Evolutionary conservation across 768 basidiomycete species (phyloP).

Genomic region (Dioszegia crocea): DNA sequence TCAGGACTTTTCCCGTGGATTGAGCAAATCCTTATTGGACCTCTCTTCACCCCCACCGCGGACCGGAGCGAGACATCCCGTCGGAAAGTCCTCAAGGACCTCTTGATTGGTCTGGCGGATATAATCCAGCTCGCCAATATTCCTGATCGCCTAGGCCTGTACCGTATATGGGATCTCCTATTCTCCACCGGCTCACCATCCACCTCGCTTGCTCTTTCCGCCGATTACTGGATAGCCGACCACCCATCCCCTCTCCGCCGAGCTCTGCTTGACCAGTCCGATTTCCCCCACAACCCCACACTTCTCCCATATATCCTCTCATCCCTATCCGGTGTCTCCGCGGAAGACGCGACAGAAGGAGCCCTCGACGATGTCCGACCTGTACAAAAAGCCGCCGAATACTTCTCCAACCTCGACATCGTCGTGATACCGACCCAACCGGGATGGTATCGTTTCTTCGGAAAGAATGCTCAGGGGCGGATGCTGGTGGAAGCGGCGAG

Average conservation of each 20-base stretch:
- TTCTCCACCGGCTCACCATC: conserved; percentile 56
- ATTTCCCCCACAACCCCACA: conserved; percentile 74
- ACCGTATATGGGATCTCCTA: conserved; percentile 37
- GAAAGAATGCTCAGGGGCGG: conserved; percentile 59
- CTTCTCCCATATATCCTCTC: conserved; percentile 69
- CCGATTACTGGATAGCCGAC: conserved; percentile 78
- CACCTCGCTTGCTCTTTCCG: conserved; percentile 61
- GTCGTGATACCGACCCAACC: conserved; percentile 67
- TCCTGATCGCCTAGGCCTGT: conserved; percentile 44
- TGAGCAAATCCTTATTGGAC: conserved; percentile 51
- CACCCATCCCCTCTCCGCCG: conserved; percentile 65
- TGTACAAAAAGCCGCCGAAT: conserved; percentile 67
- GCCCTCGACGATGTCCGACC: conserved; percentile 51
- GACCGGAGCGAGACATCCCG: conserved; percentile 57
- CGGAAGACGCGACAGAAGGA: conserved; percentile 2
- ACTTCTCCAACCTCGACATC: conserved; percentile 66
- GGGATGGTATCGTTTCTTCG: conserved; percentile 64
- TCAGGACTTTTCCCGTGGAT: conserved; percentile 50
- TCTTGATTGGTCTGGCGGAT: conserved; percentile 70
- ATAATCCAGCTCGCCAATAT: conserved; percentile 72
- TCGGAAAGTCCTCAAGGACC: conserved; percentile 67
- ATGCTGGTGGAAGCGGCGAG: conserved; percentile 53
- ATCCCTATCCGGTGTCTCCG: conserved; percentile 57
- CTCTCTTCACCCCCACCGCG: conserved; percentile 41
- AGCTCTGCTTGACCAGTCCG: conserved; percentile 75